Conservation (phyloP, 176 grass and related monocot species). For the Oropetium thomaeum region DNA sequence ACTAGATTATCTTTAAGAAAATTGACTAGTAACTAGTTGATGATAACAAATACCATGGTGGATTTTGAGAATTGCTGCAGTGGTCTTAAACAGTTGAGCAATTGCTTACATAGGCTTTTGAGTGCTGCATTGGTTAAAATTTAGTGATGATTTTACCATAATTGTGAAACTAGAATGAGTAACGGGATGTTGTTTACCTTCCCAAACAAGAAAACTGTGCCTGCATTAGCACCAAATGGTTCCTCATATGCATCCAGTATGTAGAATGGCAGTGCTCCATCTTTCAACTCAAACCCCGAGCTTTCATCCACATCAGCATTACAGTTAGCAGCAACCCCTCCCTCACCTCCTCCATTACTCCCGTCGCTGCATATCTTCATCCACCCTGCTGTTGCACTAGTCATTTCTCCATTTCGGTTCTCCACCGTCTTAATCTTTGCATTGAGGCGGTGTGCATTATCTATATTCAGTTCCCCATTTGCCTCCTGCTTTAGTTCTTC, state of each 20-base stretch:
- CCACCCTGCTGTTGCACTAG: constrained; percentile 65
- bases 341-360: constrained; percentile 32
- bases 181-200: constrained; percentile 52
- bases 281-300: constrained; percentile 69
- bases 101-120: neutral
- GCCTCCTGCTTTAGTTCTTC: constrained; percentile 35
- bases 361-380: constrained; percentile 54
- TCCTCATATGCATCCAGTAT: constrained; percentile 95
- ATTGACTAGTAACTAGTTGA: neutral
- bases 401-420: constrained; percentile 30
- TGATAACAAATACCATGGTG: neutral
- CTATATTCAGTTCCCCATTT: constrained; percentile 49
- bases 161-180: neutral
- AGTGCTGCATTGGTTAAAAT: neutral
- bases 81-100: neutral
- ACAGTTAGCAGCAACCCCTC: constrained; percentile 35
- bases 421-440: constrained; percentile 61
- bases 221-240: constrained; percentile 75
- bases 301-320: constrained; percentile 48
- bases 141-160: neutral
- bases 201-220: constrained; percentile 88
- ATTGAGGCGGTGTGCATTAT: constrained; percentile 48
- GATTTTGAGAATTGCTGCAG: neutral
- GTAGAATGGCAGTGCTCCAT: constrained; percentile 82
- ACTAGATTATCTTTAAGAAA: neutral